Evolutionary conservation across 345 rosid genomes (phyloP).

Genomic region (Sonneratia caseolaris): DNA sequence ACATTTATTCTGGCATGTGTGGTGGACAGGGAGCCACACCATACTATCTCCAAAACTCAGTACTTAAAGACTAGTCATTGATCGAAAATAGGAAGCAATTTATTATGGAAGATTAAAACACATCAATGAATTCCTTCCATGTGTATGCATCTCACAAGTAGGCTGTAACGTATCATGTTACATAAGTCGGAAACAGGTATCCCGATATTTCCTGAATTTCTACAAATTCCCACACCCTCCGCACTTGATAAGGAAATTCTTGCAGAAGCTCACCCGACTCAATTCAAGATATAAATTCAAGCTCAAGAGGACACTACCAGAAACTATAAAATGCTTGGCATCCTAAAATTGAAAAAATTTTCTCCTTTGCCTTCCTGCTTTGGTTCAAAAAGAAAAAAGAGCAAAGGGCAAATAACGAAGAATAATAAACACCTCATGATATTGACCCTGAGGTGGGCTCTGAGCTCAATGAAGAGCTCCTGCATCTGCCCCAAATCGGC

Average conservation of each 20-base stretch:
- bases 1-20: neutral
- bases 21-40: neutral
- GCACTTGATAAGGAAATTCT: neutral
- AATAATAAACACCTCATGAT: conserved; percentile 59
- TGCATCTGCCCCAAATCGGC: conserved; percentile 97
- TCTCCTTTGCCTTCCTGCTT: neutral
- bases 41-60: no score
- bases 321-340: neutral
- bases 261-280: neutral
- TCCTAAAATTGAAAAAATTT: neutral
- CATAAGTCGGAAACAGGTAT: neutral
- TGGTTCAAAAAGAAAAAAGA: neutral
- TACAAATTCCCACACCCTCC: neutral
- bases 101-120: no score
- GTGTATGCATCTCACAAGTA: neutral
- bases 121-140: neutral
- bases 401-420: neutral
- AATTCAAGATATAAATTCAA: neutral
- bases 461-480: conserved; percentile 89
- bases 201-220: neutral
- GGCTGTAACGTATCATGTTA: neutral
- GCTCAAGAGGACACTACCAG: neutral
- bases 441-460: conserved; percentile 90
- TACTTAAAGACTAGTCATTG: no score
- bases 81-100: no score